Conservation (phyloP, 257 asterid genomes). For the Lantana camara region DNA sequence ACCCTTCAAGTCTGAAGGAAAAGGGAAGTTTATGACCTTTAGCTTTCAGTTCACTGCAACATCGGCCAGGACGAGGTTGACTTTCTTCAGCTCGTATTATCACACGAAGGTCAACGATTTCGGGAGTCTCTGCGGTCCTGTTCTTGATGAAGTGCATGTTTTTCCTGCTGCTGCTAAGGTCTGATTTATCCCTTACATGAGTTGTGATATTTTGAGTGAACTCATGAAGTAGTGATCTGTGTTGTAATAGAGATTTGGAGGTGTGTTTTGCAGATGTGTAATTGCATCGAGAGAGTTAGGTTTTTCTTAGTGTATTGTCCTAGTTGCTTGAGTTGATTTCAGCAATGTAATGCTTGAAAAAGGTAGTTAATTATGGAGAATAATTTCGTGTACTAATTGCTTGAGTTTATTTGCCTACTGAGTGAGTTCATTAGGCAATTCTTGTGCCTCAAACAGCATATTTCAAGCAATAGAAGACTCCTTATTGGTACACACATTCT, state of each 20-base stretch:
- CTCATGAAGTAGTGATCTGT: not conserved
- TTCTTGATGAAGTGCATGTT: slow-evolving; percentile 67
- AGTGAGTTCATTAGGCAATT: too few relatives aligned
- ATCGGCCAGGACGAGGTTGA: slow-evolving; percentile 59
- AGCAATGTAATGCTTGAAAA: not conserved
- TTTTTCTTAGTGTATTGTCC: not conserved
- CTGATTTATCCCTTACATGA: not conserved
- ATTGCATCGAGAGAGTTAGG: not conserved
- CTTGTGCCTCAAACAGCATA: too few relatives aligned
- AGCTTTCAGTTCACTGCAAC: slow-evolving; percentile 63
- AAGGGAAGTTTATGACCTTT: slow-evolving; percentile 48
- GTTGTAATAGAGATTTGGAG: slow-evolving; percentile 24
- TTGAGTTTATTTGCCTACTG: too few relatives aligned
- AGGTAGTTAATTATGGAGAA: not conserved
- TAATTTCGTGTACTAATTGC: too few relatives aligned
- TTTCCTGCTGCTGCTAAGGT: slow-evolving; percentile 42
- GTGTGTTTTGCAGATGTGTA: slow-evolving; percentile 11
- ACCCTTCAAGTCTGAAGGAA: slow-evolving; percentile 62
- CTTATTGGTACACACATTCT: too few relatives aligned
- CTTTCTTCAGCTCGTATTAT: slow-evolving; percentile 85
- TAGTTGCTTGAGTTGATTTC: slow-evolving; percentile 2
- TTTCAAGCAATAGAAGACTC: too few relatives aligned
- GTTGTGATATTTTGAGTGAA: not conserved
- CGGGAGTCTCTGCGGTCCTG: slow-evolving; percentile 86
- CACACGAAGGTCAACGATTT: slow-evolving; percentile 62